These are phyloP conservation scores for Magnusiomyces fungicola DNA, from an alignment of 1,139 yeast species.

Conservation along the genomic window DNA sequence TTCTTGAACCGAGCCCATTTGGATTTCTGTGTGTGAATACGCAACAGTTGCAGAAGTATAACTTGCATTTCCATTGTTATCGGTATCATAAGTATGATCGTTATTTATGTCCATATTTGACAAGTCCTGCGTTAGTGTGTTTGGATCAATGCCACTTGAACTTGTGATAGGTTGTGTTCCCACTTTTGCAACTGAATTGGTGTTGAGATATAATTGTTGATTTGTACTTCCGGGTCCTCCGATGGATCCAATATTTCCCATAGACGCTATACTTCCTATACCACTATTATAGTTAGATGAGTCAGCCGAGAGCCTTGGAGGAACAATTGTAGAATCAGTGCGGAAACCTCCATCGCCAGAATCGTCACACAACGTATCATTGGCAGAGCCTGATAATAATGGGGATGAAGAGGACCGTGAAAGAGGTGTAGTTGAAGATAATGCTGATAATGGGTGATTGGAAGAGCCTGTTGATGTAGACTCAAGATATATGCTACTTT, in stretches of 20 bases:
- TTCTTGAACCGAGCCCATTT: not conserved
- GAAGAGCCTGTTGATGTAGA: not conserved
- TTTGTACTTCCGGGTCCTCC: not conserved
- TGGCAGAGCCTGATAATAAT: not conserved
- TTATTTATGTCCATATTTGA: not conserved
- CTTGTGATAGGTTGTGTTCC: not conserved
- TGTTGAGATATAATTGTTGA: not conserved
- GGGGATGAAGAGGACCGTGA: not conserved
- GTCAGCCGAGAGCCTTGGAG: not conserved
- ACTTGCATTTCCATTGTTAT: not conserved
- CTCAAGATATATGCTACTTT: not conserved
- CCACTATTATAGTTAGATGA: not conserved
- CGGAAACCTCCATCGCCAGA: not conserved
- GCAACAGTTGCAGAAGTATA: not conserved
- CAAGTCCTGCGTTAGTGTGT: not conserved
- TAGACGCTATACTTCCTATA: not conserved
- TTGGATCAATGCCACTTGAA: not conserved
- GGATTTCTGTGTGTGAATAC: not conserved
- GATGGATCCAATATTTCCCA: not conserved
- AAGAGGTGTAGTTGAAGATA: not conserved
- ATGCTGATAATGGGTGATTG: not conserved
- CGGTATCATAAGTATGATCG: not conserved
- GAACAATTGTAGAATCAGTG: conserved; percentile 1
- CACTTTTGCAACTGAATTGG: too few relatives aligned
- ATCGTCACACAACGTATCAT: not conserved